phyloP scores from a whole-genome alignment of 23 red algal species.

The Chondrus crispus region DNA sequence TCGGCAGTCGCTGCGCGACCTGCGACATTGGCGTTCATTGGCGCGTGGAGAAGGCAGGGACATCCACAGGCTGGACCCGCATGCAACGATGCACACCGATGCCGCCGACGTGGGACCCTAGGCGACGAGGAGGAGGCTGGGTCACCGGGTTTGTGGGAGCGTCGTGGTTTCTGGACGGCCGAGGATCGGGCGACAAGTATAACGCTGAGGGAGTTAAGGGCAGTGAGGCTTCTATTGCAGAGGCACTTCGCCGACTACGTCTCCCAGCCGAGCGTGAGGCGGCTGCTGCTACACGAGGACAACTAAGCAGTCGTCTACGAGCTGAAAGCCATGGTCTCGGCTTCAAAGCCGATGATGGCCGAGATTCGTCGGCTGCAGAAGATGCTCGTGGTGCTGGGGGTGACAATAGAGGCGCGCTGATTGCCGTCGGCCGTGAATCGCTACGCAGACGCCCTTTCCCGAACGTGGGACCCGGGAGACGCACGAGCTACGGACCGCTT shows the following conservation, averaged over 20 bases:
- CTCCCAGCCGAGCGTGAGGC: background rate
- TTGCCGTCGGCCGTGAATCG: background rate
- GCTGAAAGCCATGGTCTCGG: background rate
- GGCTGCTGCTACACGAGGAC: background rate
- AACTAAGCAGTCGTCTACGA: background rate
- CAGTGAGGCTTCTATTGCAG: background rate
- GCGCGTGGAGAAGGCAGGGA: background rate
- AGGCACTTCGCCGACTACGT: background rate
- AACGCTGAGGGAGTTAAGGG: background rate
- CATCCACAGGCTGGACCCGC: background rate
- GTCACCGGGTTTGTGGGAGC: background rate
- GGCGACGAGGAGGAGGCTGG: background rate
- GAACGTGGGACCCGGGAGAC: background rate
- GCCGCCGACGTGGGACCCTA: background rate
- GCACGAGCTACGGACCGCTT: too few relatives aligned
- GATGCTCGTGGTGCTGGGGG: background rate
- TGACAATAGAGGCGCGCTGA: background rate
- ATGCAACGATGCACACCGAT: background rate
- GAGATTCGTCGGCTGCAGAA: background rate
- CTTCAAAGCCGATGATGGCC: background rate
- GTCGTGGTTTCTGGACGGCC: background rate
- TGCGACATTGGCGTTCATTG: background rate
- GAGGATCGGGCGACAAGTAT: too few relatives aligned
- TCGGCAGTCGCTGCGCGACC: background rate
- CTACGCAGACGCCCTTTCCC: background rate